phyloP scores from a whole-genome alignment of 352 stramenopile genomes.

The Globisporangium acanthophoron region DNA sequence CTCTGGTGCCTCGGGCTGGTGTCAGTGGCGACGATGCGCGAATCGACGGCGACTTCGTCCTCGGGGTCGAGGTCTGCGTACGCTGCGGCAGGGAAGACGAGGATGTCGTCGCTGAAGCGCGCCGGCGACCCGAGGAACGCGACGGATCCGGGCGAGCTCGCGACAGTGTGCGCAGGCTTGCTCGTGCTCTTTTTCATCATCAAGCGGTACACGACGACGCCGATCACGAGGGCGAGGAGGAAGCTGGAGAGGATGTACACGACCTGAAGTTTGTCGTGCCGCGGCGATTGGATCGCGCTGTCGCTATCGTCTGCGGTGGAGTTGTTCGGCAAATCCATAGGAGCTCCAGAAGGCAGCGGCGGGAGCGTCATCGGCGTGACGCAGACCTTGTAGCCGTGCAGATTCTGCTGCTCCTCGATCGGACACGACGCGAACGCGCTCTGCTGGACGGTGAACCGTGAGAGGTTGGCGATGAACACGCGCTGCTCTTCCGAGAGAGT shows the following conservation, averaged over 20 bases:
- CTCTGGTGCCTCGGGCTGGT: constrained; percentile 1
- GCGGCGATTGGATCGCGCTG: background rate
- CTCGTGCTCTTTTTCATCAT: constrained; percentile 1
- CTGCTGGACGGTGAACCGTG: constrained; percentile 26
- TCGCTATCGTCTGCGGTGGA: background rate
- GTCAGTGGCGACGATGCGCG: background rate
- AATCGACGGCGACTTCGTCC: background rate
- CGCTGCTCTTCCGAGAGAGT: constrained; percentile 17
- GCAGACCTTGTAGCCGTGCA: constrained; percentile 28
- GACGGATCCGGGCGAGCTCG: constrained; percentile 8
- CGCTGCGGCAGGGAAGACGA: background rate
- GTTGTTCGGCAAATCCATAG: constrained; percentile 1
- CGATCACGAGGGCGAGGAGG: constrained; percentile 26
- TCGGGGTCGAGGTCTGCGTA: background rate
- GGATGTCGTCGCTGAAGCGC: constrained; percentile 4
- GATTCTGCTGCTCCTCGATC: constrained; percentile 16
- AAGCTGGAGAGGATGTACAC: constrained; percentile 35
- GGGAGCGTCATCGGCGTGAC: constrained; percentile 1
- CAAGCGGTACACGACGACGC: constrained; percentile 11
- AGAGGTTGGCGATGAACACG: constrained; percentile 24
- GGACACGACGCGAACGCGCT: constrained; percentile 36
- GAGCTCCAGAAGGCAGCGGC: background rate
- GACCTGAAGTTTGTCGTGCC: constrained; percentile 16
- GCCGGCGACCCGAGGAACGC: constrained; percentile 12
- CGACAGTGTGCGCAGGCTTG: background rate